A percentile compares a stretch with the other conserved stretches of the same genome.
These are phyloP conservation scores for Phascolomyces articulosus DNA, from an alignment of 371 early-diverging fungal genomes.

Conservation along the genomic window DNA sequence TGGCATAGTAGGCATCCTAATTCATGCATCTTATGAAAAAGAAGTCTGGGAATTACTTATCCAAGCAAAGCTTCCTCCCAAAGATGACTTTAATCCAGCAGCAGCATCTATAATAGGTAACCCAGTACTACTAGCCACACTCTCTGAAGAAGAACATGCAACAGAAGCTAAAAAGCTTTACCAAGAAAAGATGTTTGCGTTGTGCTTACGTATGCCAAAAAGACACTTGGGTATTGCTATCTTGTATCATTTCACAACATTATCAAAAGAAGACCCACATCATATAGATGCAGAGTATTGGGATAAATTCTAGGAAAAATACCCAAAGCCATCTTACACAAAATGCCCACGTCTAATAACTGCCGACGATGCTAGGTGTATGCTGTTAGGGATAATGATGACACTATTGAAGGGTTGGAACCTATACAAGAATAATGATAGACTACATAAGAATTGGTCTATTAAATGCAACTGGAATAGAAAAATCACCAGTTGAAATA, in stretches of 20 bases:
- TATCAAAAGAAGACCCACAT: neutral
- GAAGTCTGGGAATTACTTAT: neutral
- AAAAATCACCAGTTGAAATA: too few relatives aligned
- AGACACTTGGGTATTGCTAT: neutral
- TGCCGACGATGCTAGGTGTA: neutral
- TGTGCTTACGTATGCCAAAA: constrained; percentile 2
- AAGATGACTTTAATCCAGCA: neutral
- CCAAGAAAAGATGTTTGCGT: neutral
- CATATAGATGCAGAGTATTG: neutral
- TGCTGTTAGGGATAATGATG: neutral
- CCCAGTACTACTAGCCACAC: neutral
- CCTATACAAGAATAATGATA: constrained; percentile 2
- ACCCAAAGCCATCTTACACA: neutral
- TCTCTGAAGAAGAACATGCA: neutral
- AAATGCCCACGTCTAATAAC: neutral
- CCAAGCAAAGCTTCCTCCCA: neutral
- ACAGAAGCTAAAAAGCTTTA: neutral
- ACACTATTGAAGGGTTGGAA: neutral
- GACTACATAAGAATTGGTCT: neutral
- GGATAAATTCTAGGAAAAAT: neutral
- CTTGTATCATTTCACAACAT: neutral
- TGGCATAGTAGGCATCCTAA: too few relatives aligned
- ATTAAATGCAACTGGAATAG: too few relatives aligned
- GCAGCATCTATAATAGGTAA: neutral
- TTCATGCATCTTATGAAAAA: neutral